Base-by-base conservation (phyloP, 1,139 yeast species). In the Pichia sp. region DNA sequence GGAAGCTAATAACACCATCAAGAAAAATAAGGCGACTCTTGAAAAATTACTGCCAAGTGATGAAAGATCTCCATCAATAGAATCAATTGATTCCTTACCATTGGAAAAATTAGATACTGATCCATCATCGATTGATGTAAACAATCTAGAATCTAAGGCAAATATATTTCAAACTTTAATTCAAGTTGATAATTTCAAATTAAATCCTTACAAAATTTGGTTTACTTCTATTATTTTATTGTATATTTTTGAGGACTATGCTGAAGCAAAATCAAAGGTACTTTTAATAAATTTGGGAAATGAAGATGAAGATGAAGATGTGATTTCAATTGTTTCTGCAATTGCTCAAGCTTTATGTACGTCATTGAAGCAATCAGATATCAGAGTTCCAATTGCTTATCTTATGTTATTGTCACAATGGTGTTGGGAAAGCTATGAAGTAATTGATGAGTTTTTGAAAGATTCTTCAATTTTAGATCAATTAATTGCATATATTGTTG, bases 181-280 rank as follows among this genome's bases (percentile, higher is more conserved):
- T 63, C 95, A 86, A 58, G 89, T 87, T 62, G 95, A 90, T 60
- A 79, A 88, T 1, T 90, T 86, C 22, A 80, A 83, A 53, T 69
- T 90, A 44, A 91, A 95, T 60, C 97, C 99, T 0, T 93, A 89
- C 66, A 81, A 84, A 62, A 71, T 83, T 0, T 95, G 96, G 95
- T 91, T 93, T 70, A 83, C 97, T 0, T 74, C 88, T 1, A 77
- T 82, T 3, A 73, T 88, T 5, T 64, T 93, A 42, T 72, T 87
- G 52, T 80, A 79, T 54, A 64, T 90, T 5, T 79, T 90, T 58
- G 80, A 80, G 52, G 87, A 81, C 45, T 73, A 73, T 53, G 74
- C 73, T 6, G 81, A 75, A 31, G 75, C 79, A 33, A 76, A 79
- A 56, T 78, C 75, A 16, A 60, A 76, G 34, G 78, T 87, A 0